Conservation (phyloP, 2,329 filamentous ascomycete species). For the Neonectria sp. region DNA sequence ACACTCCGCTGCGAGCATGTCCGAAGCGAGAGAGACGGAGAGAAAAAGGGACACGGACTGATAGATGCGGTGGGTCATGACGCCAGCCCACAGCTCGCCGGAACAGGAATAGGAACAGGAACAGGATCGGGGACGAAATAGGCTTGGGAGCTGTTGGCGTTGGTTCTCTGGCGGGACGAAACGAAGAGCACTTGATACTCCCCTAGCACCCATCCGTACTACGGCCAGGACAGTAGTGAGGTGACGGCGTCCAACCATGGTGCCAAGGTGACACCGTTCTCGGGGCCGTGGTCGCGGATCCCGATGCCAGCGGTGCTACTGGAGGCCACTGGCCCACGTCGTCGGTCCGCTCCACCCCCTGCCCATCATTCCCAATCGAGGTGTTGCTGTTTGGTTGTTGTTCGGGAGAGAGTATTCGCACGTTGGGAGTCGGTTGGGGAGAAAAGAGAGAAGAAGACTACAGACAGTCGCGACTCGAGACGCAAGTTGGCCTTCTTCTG, state of each 20-base stretch:
- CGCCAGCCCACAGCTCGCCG: background rate
- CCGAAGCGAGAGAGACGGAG: constrained; percentile 1
- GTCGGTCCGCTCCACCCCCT: background rate
- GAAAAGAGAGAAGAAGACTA: background rate
- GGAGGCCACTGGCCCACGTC: background rate
- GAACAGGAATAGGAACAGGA: background rate
- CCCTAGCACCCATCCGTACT: constrained; percentile 5
- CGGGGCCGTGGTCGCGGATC: constrained; percentile 25
- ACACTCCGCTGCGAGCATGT: background rate
- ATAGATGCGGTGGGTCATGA: constrained; percentile 1
- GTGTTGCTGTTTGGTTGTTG: background rate
- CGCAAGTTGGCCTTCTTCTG: background rate
- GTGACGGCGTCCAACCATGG: constrained; percentile 28
- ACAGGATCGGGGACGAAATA: background rate
- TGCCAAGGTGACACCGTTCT: constrained; percentile 24
- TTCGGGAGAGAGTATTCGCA: background rate
- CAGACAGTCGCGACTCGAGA: background rate
- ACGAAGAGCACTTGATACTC: background rate
- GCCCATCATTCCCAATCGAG: background rate
- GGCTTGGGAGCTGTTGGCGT: constrained; percentile 1
- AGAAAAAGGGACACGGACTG: background rate
- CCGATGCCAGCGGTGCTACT: constrained; percentile 18
- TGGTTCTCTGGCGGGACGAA: no score
- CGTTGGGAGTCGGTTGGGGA: background rate
- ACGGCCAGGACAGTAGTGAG: constrained; percentile 9